Evolutionary conservation across 148 eudicot species (phyloP).

Genomic region (Arbutus unedo): DNA sequence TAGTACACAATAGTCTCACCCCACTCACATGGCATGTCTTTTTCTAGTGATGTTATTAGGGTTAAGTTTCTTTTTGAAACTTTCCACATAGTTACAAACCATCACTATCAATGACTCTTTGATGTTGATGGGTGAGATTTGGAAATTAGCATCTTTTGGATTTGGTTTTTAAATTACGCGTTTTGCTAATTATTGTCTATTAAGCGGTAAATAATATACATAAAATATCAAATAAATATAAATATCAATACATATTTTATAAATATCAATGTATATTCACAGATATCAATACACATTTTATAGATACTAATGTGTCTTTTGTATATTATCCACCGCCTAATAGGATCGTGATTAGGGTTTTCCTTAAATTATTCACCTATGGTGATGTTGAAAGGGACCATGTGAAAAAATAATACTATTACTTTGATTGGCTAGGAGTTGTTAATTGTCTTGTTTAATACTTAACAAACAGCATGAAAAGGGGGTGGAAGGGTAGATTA

Average conservation of each 20-base stretch:
- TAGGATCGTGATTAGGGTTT: too few relatives aligned
- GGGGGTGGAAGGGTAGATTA: not conserved
- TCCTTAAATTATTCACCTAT: not conserved
- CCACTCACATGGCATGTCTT: conserved; percentile 13
- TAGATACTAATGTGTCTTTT: too few relatives aligned
- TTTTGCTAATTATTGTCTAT: too few relatives aligned
- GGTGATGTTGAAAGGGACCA: not conserved
- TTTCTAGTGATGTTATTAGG: conserved; percentile 6
- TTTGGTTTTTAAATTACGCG: not conserved
- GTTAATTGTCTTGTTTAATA: not conserved
- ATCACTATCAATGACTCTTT: not conserved
- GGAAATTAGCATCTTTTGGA: not conserved
- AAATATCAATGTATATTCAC: too few relatives aligned
- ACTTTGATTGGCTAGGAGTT: not conserved
- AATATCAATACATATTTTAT: too few relatives aligned
- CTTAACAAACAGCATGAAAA: not conserved
- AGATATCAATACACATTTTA: too few relatives aligned
- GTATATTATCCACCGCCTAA: too few relatives aligned
- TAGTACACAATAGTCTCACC: not conserved
- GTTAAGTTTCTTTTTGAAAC: not conserved
- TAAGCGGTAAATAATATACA: too few relatives aligned
- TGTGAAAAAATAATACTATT: not conserved
- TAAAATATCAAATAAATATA: too few relatives aligned
- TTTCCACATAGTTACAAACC: conserved; percentile 1
- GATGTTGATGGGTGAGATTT: conserved; percentile 12